Base-by-base conservation (phyloP, 2,329 filamentous ascomycete genomes). In the Calycina herbarum region DNA sequence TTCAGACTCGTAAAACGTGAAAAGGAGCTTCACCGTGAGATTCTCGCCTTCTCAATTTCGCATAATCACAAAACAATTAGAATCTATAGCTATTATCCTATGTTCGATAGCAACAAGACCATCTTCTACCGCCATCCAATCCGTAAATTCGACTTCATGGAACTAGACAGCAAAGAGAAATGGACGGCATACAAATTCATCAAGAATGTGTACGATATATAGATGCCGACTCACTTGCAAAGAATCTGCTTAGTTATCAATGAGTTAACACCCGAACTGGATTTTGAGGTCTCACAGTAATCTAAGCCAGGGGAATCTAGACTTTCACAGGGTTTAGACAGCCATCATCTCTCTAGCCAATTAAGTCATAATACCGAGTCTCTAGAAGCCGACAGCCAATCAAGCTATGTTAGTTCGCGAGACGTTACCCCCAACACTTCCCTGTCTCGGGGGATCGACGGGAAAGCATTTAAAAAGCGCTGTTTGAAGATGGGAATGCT, bases 1-100 rank as follows among this genome's bases (percentile, higher is more conserved):
- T 31, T 31, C 5, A 31, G 5, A 31, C 29, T 31, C 31, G 61
- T 61, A 1, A 66, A 66, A 3, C 63, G 67, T 15, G 68, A 70
- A 57, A 64, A 67, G 11, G 67, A 70, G 15, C 66, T 70, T 15
- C 63, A 70, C 42, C 75, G 76, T n/a, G 71, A 81, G 67, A 78
- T 82, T 31, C 73, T 82, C 8, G 76, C 45, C n/a, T 51, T 51
- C 45, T 51, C 45, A 1, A 10, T 51, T n/a, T 51, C 45, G 45
- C 45, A 51, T 7, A n/a, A 51, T 51, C 5, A 24, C 74, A 15
- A 33, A 1, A 62, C 62, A 0, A 75, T 76, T 1, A 67, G 73
- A 59, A 76, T 77, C 33, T 77, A 75, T 59, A 70, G 73, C 15
- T 70, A 78, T 59, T 77, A 77, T 62, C 66, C 74, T 68, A 31